Conservation (phyloP, 306 rosid genomes). For the Hippophae rhamnoides region DNA sequence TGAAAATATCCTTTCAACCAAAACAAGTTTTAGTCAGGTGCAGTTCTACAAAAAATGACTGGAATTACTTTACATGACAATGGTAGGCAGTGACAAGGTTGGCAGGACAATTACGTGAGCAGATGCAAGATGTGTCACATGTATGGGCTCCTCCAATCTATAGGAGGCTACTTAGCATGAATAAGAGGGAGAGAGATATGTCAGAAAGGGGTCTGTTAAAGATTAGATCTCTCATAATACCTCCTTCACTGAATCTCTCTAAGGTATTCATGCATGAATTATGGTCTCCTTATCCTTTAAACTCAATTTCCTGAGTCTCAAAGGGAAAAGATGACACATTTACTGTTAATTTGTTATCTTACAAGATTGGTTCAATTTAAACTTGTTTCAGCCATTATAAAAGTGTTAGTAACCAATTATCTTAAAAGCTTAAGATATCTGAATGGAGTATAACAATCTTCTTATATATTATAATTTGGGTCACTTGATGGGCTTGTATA, state of each 20-base stretch:
- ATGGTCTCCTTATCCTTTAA: background rate
- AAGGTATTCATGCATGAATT: conserved; percentile 34
- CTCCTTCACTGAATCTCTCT: conserved; percentile 60
- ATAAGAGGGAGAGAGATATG: conserved; percentile 77
- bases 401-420: too few relatives aligned
- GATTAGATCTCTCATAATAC: conserved; percentile 49
- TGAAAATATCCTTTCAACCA: background rate
- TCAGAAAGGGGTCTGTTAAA: conserved; percentile 72
- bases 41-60: background rate
- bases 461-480: too few relatives aligned
- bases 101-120: conserved; percentile 38
- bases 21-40: background rate
- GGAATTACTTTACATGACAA: conserved; percentile 10
- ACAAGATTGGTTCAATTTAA: too few relatives aligned
- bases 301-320: background rate
- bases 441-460: too few relatives aligned
- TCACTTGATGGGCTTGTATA: too few relatives aligned
- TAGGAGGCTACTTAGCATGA: conserved; percentile 71
- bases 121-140: conserved; percentile 58
- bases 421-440: too few relatives aligned
- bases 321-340: too few relatives aligned
- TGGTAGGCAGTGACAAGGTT: conserved; percentile 62
- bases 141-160: conserved; percentile 71
- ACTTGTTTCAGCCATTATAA: too few relatives aligned
- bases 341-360: too few relatives aligned